These are phyloP conservation scores for Paramyrothecium roridum DNA, from an alignment of 2,329 filamentous ascomycete genomes.

Conservation along the genomic window DNA sequence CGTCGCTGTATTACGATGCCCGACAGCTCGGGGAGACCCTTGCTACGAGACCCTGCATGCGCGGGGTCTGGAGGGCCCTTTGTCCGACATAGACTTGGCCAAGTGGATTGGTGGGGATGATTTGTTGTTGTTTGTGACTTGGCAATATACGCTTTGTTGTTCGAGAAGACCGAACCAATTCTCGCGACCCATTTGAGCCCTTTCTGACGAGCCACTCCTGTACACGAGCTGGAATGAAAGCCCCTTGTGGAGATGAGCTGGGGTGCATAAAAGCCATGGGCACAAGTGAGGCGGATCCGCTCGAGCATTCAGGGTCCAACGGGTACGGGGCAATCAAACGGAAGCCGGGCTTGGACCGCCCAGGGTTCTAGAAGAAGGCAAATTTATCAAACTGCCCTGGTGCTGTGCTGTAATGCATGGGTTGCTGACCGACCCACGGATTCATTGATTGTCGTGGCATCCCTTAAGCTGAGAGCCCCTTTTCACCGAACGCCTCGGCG, in stretches of 20 bases:
- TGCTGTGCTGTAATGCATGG: too few species aligned
- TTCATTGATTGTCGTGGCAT: not conserved
- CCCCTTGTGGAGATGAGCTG: not conserved
- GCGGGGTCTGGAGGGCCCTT: not conserved
- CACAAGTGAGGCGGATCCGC: not conserved
- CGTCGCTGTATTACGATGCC: not conserved
- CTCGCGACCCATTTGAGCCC: too few species aligned
- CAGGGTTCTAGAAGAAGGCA: too few species aligned
- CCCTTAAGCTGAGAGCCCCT: too few species aligned
- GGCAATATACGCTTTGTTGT: too few species aligned
- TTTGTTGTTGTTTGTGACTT: too few species aligned
- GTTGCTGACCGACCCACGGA: not conserved
- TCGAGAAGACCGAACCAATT: too few species aligned
- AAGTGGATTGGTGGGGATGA: too few species aligned
- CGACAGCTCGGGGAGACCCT: not conserved
- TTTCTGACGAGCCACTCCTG: too few species aligned
- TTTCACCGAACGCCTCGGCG: not conserved
- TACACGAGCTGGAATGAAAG: not conserved
- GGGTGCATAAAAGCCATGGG: not conserved
- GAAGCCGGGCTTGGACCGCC: not conserved
- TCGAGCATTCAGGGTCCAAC: not conserved
- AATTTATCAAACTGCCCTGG: too few species aligned
- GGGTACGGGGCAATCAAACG: not conserved
- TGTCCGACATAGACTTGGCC: too few species aligned
- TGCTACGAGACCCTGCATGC: not conserved